phyloP scores from a whole-genome alignment of 768 basidiomycete species.

The Boletellus ananiceps region DNA sequence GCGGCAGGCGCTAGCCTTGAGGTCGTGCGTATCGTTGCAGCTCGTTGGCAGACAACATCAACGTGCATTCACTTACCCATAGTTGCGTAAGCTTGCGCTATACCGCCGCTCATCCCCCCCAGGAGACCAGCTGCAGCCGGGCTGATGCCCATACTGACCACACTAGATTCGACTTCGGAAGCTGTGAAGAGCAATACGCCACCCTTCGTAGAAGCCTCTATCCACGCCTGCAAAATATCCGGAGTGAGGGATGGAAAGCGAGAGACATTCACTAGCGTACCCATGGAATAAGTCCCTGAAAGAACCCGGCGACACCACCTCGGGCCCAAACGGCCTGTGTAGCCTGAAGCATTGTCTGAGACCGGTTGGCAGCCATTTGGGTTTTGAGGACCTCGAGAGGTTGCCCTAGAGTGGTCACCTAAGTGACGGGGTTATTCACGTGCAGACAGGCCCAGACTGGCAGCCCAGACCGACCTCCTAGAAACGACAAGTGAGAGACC shows the following conservation, averaged over 20 bases:
- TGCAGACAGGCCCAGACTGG: background rate
- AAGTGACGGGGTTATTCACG: conserved; percentile 5
- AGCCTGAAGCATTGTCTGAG: conserved; percentile 86
- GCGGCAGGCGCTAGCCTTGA: conserved; percentile 19
- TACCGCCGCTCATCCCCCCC: conserved; percentile 96
- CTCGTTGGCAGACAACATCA: background rate
- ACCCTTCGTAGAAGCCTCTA: conserved; percentile 98
- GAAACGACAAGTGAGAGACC: conserved; percentile 17
- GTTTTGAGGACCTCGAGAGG: conserved; percentile 98
- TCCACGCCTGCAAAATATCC: conserved; percentile 74
- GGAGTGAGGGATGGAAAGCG: background rate
- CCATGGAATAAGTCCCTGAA: conserved; percentile 99
- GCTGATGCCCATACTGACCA: conserved; percentile 61
- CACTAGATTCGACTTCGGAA: conserved; percentile 82
- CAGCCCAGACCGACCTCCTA: conserved; percentile 62
- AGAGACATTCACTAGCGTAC: conserved; percentile 40
- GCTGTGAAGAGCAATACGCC: conserved; percentile 95
- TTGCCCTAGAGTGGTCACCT: conserved; percentile 98
- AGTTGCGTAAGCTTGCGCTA: conserved; percentile 98
- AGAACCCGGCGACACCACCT: conserved; percentile 87
- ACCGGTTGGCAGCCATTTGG: conserved; percentile 97
- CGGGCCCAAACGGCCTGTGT: conserved; percentile 84
- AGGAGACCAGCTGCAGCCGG: conserved; percentile 83
- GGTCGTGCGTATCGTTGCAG: conserved; percentile 15
- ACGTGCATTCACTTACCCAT: conserved; percentile 70